Evolutionary conservation across 805 yeast genomes (phyloP), one percentile per base, ranked within the genome.

Genomic region (Yamadazyma sp.): DNA sequence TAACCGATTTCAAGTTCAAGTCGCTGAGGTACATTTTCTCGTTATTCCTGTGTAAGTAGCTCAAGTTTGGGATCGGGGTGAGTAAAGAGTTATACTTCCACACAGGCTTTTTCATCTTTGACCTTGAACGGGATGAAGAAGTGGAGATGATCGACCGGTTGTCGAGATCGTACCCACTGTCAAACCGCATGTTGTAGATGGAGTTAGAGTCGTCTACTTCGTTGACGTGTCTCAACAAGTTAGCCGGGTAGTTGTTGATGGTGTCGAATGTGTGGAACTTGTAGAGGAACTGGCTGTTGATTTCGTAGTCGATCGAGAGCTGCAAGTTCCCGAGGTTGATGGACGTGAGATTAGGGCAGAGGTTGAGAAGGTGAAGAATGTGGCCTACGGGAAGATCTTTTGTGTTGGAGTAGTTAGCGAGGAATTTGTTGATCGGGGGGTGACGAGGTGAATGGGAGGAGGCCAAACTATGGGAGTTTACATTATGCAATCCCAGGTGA

Each of bases 351-450:
- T 83, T 81, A 10, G 78, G 78, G 53, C 96, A 89, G 22, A 76
- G 62, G n/a, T 71, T 72, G 25, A 88, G 52, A 24, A 87, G 51
- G 54, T 85, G 95, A 10, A 88, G 53, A 7, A 89, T 51, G 45
- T 78, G 77, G 0, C 96, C 96, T 19, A 82, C 62, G 1, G 96
- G 96, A 5, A 88, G 54, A 55, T 88, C 96, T 47, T 74, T 78
- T n/a, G 82, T 71, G 14, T 74, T 67, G 3, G 86, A 70, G 57
- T 83, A 84, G 55, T 77, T 82, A 37, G 70, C 50, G 24, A 86
- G 55, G 45, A 81, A 78, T 40, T 77, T 75, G 53, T 76, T 82
- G 27, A 79, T 77, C 31, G 62, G 57, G 2, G 93, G 93, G 53
- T 84, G 89, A 2, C 10, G 16, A n/a, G 24, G 13, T 7, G 19